These are phyloP conservation scores for Ustulina deusta DNA, from an alignment of 2,329 filamentous ascomycete species.

Conservation along the genomic window DNA sequence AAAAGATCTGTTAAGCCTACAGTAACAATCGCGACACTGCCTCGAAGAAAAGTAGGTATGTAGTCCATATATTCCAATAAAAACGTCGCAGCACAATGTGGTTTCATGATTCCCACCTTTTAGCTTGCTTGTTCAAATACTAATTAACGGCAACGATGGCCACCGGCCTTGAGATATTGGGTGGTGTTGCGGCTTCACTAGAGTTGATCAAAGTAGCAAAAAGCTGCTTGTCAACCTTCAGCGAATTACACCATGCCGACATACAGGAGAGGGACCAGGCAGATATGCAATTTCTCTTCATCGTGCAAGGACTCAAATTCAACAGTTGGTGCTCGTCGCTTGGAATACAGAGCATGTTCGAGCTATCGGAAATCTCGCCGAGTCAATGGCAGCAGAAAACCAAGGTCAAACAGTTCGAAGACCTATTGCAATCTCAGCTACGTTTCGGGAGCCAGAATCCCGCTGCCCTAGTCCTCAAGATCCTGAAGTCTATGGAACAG, in stretches of 20 bases:
- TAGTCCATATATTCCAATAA: not conserved
- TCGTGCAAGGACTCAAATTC: constrained; percentile 13
- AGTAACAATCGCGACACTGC: not conserved
- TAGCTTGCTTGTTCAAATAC: not conserved
- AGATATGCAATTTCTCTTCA: constrained; percentile 10
- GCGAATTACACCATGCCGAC: not conserved
- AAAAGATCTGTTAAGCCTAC: not conserved
- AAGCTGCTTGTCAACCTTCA: constrained; percentile 5
- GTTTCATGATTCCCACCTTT: not conserved
- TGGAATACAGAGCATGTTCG: constrained; percentile 9
- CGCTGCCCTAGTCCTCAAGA: not conserved
- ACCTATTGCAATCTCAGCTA: constrained; percentile 4
- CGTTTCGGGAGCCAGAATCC: constrained; percentile 4
- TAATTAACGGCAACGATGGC: not conserved
- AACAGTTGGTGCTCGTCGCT: constrained; percentile 6
- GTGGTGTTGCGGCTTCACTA: not conserved
- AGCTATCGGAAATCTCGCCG: not conserved
- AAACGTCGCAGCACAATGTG: not conserved
- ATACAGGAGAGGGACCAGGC: not conserved
- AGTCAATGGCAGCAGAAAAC: not conserved
- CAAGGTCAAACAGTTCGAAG: constrained; percentile 5
- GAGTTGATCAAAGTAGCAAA: constrained; percentile 12
- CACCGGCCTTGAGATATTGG: constrained; percentile 3
- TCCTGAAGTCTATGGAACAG: constrained; percentile 1
- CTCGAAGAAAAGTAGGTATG: not conserved